Conservation (phyloP, 1,284 basidiomycete genomes). For the Cutaneotrichosporon sp. region DNA sequence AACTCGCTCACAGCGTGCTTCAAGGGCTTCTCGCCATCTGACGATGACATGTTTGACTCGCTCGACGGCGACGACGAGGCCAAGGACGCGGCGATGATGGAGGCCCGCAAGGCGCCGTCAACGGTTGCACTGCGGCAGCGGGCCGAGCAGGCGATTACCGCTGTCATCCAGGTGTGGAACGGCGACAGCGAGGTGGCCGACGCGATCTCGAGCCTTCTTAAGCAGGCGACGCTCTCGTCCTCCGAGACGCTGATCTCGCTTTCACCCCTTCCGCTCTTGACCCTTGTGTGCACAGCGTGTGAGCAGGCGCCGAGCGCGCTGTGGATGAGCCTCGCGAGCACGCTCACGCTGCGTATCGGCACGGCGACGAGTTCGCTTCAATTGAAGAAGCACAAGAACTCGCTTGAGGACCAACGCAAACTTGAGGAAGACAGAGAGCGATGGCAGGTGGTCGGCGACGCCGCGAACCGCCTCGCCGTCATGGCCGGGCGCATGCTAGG, state of each 20-base stretch:
- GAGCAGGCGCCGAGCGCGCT: slow-evolving; percentile 71
- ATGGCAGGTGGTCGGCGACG: slow-evolving; percentile 50
- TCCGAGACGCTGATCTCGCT: slow-evolving; percentile 69
- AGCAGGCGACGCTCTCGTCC: slow-evolving; percentile 41
- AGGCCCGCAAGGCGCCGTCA: slow-evolving; percentile 65
- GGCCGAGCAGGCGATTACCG: slow-evolving; percentile 63
- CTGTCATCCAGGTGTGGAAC: slow-evolving; percentile 69
- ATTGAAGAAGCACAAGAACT: slow-evolving; percentile 37
- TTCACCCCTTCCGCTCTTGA: slow-evolving; percentile 71
- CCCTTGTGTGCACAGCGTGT: slow-evolving; percentile 71
- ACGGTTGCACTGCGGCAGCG: slow-evolving; percentile 64
- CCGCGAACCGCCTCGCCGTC: slow-evolving; percentile 63
- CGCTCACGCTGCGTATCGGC: slow-evolving; percentile 73
- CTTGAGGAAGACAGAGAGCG: slow-evolving; percentile 31
- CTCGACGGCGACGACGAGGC: slow-evolving; percentile 54
- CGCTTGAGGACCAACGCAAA: slow-evolving; percentile 31
- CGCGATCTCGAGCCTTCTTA: slow-evolving; percentile 46
- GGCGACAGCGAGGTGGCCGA: slow-evolving; percentile 71
- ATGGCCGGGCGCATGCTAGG: slow-evolving; percentile 62
- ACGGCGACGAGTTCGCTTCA: slow-evolving; percentile 58
- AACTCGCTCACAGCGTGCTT: slow-evolving; percentile 77
- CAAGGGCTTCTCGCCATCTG: slow-evolving; percentile 73
- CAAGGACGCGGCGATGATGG: slow-evolving; percentile 54
- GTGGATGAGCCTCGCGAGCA: slow-evolving; percentile 77
- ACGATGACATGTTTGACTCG: slow-evolving; percentile 64